Evolutionary conservation across 441 rosid species (phyloP).

Genomic region (Gossypium trilobum): DNA sequence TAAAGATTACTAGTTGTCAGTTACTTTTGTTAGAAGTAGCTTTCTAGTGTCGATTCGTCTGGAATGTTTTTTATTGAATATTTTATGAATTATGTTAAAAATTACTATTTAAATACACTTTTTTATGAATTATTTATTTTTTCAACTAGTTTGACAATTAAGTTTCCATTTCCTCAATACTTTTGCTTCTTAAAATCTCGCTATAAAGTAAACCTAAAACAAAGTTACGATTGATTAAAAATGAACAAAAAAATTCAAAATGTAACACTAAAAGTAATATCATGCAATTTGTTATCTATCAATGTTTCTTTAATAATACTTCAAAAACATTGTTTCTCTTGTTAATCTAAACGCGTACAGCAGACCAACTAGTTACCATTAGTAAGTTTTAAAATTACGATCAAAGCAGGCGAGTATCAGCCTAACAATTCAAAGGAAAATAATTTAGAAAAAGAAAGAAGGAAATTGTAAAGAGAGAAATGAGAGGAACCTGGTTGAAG

Average conservation of each 20-base stretch:
- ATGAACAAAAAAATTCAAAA: not conserved
- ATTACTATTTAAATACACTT: not conserved
- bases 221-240: not conserved
- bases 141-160: not conserved
- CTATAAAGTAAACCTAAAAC: not conserved
- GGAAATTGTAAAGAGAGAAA: not conserved
- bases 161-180: not conserved
- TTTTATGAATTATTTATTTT: not conserved
- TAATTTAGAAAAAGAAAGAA: not conserved
- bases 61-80: not conserved
- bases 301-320: not conserved
- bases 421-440: not conserved
- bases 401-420: not conserved
- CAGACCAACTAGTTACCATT: not conserved
- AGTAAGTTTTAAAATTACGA: not conserved
- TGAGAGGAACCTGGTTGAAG: conserved; percentile 64
- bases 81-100: not conserved
- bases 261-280: not conserved
- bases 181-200: not conserved
- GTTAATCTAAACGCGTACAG: not conserved
- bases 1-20: not conserved
- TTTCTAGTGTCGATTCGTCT: not conserved
- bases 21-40: not conserved
- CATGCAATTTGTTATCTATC: not conserved
- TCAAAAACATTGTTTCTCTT: not conserved